Percentiles rank a stretch among this genome's conserved stretches.
Evolutionary conservation across 352 stramenopile species (phyloP).

Genomic region (Globisporangium solare): DNA sequence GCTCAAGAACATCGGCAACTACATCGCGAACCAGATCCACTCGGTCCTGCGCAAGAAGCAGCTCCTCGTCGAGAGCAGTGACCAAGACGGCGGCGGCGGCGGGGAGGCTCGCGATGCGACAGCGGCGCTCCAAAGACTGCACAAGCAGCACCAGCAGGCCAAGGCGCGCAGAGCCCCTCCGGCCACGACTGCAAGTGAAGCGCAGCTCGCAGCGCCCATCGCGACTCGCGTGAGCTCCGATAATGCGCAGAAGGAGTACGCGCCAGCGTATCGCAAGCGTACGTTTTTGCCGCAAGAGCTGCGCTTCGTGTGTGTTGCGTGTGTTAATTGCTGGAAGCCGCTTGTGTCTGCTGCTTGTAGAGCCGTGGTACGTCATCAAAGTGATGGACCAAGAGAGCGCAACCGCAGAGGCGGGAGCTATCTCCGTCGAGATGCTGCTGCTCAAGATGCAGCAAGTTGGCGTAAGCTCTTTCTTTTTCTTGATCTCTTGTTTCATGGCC

Average conservation of each 20-base stretch:
- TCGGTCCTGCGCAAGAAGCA: conserved; percentile 54
- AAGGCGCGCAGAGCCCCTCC: neutral
- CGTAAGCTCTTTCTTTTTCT: too few relatives aligned
- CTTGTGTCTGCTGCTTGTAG: conserved; percentile 20
- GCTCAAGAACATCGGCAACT: conserved; percentile 77
- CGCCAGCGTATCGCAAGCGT: conserved; percentile 62
- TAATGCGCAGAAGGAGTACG: conserved; percentile 27
- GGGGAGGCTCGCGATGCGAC: too few relatives aligned
- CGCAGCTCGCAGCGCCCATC: neutral
- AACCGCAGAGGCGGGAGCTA: conserved; percentile 22
- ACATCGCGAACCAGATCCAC: conserved; percentile 84
- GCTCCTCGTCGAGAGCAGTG: neutral
- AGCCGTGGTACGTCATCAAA: conserved; percentile 75
- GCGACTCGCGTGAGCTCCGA: conserved; percentile 3
- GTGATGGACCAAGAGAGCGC: conserved; percentile 39
- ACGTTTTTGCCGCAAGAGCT: conserved; percentile 1
- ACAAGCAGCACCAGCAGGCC: neutral
- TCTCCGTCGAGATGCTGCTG: conserved; percentile 41
- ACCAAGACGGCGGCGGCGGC: too few relatives aligned
- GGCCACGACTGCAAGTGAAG: neutral
- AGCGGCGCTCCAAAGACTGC: conserved; percentile 3
- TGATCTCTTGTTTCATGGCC: too few relatives aligned
- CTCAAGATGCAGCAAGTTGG: conserved; percentile 41
- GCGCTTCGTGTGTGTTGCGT: neutral
- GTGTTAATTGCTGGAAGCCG: neutral